A percentile compares a stretch with the other conserved stretches of the same genome.
Conservation (phyloP, 192 early-diverging fungal genomes). For the Coemansia aciculifera region DNA sequence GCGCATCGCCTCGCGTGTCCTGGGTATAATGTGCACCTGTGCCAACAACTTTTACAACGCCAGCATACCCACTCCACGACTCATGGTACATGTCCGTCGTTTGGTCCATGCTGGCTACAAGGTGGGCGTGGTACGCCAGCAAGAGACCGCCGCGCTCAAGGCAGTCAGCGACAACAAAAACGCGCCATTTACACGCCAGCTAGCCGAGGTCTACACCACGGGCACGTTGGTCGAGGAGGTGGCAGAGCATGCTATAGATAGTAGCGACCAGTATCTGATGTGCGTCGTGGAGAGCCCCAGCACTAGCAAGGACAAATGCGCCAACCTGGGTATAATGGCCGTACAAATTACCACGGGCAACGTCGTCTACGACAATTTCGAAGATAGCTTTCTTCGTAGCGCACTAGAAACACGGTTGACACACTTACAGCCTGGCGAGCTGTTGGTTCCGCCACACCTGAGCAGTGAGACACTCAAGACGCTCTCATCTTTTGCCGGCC, state of each 20-base stretch:
- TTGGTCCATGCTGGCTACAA: slow-evolving; percentile 81
- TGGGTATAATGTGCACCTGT: slow-evolving; percentile 78
- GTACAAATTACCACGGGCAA: slow-evolving; percentile 88
- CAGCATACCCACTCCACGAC: slow-evolving; percentile 75
- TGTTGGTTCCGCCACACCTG: slow-evolving; percentile 21
- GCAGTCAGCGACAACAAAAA: slow-evolving; percentile 65
- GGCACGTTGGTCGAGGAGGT: slow-evolving; percentile 90
- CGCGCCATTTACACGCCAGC: slow-evolving; percentile 80
- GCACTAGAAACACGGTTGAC: slow-evolving; percentile 43
- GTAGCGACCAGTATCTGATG: slow-evolving; percentile 78
- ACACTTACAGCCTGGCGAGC: slow-evolving; percentile 40
- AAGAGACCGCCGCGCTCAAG: slow-evolving; percentile 85
- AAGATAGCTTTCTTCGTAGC: slow-evolving; percentile 28
- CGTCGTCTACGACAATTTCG: slow-evolving; percentile 59
- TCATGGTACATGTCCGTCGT: slow-evolving; percentile 79
- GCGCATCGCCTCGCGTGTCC: slow-evolving; percentile 69
- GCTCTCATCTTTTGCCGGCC: slow-evolving; percentile 38
- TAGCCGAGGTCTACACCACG: slow-evolving; percentile 79
- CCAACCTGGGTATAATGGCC: slow-evolving; percentile 74
- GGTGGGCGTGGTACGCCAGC: slow-evolving; percentile 82
- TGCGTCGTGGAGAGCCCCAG: slow-evolving; percentile 65
- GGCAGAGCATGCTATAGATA: slow-evolving; percentile 64
- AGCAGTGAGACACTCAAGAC: slow-evolving; percentile 21
- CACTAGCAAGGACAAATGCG: slow-evolving; percentile 14
- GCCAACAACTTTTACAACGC: slow-evolving; percentile 80